These are phyloP conservation scores for Rhynchospora tenuis DNA, from an alignment of 176 grass and related monocot species.

Conservation along the genomic window DNA sequence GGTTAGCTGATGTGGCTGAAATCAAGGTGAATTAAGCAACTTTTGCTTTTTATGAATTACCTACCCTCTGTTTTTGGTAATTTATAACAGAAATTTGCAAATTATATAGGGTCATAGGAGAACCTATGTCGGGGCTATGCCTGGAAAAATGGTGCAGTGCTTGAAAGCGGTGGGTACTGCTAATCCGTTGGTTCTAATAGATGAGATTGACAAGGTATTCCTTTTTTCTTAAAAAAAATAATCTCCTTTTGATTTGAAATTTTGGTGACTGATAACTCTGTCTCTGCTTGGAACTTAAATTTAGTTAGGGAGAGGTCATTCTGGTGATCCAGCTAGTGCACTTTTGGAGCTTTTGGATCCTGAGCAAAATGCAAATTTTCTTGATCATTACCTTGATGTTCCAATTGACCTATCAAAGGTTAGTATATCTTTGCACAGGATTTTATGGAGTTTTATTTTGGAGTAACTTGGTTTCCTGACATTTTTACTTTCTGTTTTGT, in stretches of 20 bases:
- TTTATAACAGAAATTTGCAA: conserved; percentile 28
- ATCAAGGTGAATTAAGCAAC: conserved; percentile 56
- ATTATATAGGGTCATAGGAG: conserved; percentile 79
- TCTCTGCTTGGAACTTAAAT: not conserved
- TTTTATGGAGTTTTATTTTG: conserved; percentile 23
- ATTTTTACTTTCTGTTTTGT: conserved; percentile 29
- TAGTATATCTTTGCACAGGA: conserved; percentile 10
- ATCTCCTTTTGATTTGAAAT: conserved; percentile 1
- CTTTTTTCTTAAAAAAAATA: conserved; percentile 22
- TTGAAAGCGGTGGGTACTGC: conserved; percentile 89
- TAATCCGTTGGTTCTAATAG: conserved; percentile 94
- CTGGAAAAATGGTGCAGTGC: conserved; percentile 99
- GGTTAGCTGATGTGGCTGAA: conserved; percentile 99
- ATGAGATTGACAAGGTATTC: conserved; percentile 97
- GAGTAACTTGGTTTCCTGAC: conserved; percentile 2
- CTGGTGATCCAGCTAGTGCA: conserved; percentile 97
- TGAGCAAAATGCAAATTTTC: conserved; percentile 98
- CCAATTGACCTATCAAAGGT: conserved; percentile 99
- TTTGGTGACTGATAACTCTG: not conserved
- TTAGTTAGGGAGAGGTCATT: conserved; percentile 93
- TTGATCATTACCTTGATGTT: conserved; percentile 99
- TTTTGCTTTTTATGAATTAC: not conserved
- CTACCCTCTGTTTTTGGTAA: not conserved
- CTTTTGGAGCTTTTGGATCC: conserved; percentile 95
- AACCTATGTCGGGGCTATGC: conserved; percentile 97